A percentile compares a stretch with the other conserved stretches of the same genome.
Conservation (phyloP, 2,329 filamentous ascomycete species). For the Fusarium heterosporum region DNA sequence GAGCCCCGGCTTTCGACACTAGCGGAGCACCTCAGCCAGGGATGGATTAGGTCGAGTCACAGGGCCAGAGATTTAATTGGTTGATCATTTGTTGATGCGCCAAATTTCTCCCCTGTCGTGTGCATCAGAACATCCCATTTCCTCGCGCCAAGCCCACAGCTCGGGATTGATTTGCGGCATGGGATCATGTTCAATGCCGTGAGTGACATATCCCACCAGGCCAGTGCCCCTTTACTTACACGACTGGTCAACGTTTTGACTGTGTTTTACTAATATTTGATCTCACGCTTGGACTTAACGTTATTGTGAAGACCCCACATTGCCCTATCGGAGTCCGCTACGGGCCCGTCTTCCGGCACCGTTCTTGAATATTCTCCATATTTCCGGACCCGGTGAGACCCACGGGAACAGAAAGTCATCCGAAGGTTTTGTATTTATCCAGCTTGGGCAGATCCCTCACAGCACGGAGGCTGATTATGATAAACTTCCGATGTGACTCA, state of each 20-base stretch:
- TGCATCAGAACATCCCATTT: not conserved
- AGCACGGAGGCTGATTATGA: too few relatives aligned
- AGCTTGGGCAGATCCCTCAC: too few relatives aligned
- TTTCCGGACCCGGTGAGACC: not conserved
- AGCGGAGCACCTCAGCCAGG: not conserved
- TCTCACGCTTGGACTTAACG: not conserved
- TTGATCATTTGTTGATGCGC: not conserved
- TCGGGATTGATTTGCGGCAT: too few relatives aligned
- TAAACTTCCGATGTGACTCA: too few relatives aligned
- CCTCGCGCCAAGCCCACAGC: not conserved
- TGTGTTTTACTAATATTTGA: not conserved
- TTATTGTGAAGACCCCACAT: not conserved
- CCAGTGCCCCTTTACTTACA: not conserved
- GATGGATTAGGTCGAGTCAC: not conserved
- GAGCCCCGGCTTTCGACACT: slow-evolving; percentile 1
- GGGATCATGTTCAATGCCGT: too few relatives aligned
- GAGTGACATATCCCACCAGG: too few relatives aligned
- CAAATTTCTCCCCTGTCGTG: not conserved
- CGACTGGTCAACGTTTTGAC: not conserved
- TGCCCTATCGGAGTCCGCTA: slow-evolving; percentile 14
- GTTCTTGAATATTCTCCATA: not conserved
- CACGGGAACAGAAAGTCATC: not conserved
- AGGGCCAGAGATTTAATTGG: not conserved
- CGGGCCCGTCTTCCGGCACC: not conserved
- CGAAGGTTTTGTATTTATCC: too few relatives aligned